Evolutionary conservation across 345 rosid genomes (phyloP).

Genomic region (Rhodamnia argentea): DNA sequence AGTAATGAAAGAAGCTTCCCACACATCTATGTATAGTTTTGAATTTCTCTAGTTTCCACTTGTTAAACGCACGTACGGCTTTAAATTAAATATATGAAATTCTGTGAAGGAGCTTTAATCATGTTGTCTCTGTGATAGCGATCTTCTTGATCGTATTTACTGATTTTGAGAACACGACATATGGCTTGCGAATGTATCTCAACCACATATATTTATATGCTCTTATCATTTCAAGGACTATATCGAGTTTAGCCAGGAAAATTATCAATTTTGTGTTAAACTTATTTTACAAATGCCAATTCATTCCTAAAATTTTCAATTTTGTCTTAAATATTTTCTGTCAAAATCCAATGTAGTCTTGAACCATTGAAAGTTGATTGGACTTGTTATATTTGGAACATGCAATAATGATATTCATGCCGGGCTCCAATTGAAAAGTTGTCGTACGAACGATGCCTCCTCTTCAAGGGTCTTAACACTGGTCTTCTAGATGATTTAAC

Average conservation of each 20-base stretch:
- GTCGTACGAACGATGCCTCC: not conserved
- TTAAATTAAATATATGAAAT: not conserved
- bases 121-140: not conserved
- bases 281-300: not conserved
- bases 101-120: not conserved
- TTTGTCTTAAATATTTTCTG: not conserved
- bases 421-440: not conserved
- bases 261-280: not conserved
- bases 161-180: not conserved
- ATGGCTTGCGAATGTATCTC: not conserved
- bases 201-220: not conserved
- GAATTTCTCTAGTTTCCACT: not conserved
- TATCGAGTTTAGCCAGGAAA: not conserved
- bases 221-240: not conserved
- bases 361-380: not conserved
- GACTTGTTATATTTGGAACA: not conserved
- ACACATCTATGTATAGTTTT: not conserved
- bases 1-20: not conserved
- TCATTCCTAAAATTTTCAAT: not conserved
- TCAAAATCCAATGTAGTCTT: not conserved
- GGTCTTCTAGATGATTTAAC: not conserved
- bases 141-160: not conserved
- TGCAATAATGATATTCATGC: not conserved
- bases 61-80: not conserved
- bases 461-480: not conserved